Percentiles rank a stretch among this genome's conserved stretches.
phyloP scores from a whole-genome alignment of 2,329 filamentous ascomycete genomes.

The Colletotrichum incanum region DNA sequence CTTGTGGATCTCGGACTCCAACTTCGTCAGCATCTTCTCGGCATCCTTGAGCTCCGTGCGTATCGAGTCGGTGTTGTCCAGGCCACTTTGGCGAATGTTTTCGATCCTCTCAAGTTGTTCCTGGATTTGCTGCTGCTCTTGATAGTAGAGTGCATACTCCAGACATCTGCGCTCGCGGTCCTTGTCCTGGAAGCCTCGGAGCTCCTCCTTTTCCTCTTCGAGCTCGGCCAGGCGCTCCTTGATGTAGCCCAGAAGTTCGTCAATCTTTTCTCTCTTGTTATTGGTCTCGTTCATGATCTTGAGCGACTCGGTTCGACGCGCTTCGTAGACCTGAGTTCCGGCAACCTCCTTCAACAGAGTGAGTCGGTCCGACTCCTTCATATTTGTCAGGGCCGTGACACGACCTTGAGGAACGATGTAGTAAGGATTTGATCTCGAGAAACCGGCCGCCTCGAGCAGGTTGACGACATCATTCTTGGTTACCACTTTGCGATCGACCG shows the following conservation, averaged over 20 bases:
- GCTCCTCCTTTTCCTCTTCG: constrained; percentile 97
- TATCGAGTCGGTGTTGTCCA: constrained; percentile 87
- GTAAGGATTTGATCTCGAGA: constrained; percentile 97
- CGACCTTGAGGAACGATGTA: constrained; percentile 99
- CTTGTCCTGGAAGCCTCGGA: constrained; percentile 94
- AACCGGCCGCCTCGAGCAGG: constrained; percentile 94
- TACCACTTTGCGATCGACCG: constrained; percentile 95
- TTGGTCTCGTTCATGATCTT: constrained; percentile 98
- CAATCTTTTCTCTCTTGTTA: constrained; percentile 94
- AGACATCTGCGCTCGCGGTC: constrained; percentile 92
- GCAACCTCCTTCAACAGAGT: constrained; percentile 97
- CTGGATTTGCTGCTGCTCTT: constrained; percentile 86
- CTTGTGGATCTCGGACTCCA: constrained; percentile 85
- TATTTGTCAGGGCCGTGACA: constrained; percentile 96
- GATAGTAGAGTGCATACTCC: constrained; percentile 94
- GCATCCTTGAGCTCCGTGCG: constrained; percentile 82
- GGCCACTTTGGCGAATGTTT: constrained; percentile 83
- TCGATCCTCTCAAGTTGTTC: constrained; percentile 87
- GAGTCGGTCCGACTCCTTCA: constrained; percentile 95
- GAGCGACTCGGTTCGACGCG: constrained; percentile 88
- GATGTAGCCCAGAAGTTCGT: constrained; percentile 92
- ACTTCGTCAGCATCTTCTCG: constrained; percentile 82
- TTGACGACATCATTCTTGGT: constrained; percentile 97
- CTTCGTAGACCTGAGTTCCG: constrained; percentile 96
- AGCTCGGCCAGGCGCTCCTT: constrained; percentile 90